These are phyloP conservation scores for Mucor plumbeus DNA, from an alignment of 371 early-diverging fungal species.

Conservation along the genomic window DNA sequence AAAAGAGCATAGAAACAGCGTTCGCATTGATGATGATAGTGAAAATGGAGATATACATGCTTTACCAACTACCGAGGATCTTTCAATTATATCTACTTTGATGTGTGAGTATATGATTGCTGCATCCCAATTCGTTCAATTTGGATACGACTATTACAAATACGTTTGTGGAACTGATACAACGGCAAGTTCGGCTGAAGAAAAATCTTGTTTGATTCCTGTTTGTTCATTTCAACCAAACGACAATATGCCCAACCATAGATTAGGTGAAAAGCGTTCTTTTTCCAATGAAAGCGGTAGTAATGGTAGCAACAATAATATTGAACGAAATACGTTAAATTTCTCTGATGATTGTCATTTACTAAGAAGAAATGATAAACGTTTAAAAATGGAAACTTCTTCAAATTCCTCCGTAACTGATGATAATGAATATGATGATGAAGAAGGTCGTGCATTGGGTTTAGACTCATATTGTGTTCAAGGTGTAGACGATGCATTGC, in stretches of 20 bases:
- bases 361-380: conserved; percentile 18
- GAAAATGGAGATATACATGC: neutral
- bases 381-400: neutral
- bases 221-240: conserved; percentile 48
- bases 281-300: neutral
- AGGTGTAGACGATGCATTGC: conserved; percentile 50
- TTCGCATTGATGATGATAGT: conserved; percentile 37
- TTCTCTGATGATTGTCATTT: conserved; percentile 16
- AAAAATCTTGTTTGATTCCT: conserved; percentile 50
- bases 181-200: conserved; percentile 13
- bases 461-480: conserved; percentile 45
- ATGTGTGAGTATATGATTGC: conserved; percentile 55
- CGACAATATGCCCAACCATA: neutral
- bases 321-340: conserved; percentile 14
- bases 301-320: neutral
- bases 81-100: conserved; percentile 30
- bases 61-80: conserved; percentile 13
- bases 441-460: conserved; percentile 37
- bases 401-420: neutral
- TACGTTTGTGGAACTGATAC: conserved; percentile 46
- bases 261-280: neutral
- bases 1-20: conserved; percentile 38
- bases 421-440: conserved; percentile 9
- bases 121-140: conserved; percentile 44
- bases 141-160: conserved; percentile 47